Evolutionary conservation across 768 basidiomycete species (phyloP).

Genomic region (Cantharellus cinnabarinus): DNA sequence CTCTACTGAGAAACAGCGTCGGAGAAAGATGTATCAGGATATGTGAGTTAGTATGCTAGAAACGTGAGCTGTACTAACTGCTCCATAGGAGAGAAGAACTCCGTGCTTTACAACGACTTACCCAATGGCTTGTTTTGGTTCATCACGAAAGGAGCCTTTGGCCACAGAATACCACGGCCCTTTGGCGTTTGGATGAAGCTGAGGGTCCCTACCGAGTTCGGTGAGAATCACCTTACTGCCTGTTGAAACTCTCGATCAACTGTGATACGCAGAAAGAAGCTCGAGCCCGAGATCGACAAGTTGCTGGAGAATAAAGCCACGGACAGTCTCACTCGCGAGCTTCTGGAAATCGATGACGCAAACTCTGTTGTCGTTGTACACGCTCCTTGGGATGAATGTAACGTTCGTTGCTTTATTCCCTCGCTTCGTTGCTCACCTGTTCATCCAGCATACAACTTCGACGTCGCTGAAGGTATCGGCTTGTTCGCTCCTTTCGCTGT

Average conservation of each 20-base stretch:
- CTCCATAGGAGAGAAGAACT: conserved; percentile 48
- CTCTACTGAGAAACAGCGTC: conserved; percentile 45
- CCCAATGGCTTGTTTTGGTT: conserved; percentile 33
- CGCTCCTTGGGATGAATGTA: not conserved
- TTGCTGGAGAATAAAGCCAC: not conserved
- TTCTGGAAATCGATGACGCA: not conserved
- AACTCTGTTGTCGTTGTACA: not conserved
- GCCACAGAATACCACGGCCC: conserved; percentile 30
- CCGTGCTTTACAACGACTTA: conserved; percentile 30
- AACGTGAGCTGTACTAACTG: not conserved
- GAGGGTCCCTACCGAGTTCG: conserved; percentile 77
- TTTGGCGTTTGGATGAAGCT: conserved; percentile 78
- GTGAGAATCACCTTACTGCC: conserved; percentile 19
- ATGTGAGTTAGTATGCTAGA: conserved; percentile 25
- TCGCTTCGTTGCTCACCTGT: not conserved
- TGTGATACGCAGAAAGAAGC: conserved; percentile 36
- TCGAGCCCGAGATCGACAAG: conserved; percentile 40
- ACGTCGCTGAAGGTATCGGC: conserved; percentile 25
- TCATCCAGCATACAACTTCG: conserved; percentile 33
- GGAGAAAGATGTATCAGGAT: conserved; percentile 54
- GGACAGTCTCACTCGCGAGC: not conserved
- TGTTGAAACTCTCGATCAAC: conserved; percentile 3
- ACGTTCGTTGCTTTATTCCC: not conserved
- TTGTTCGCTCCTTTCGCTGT: not conserved
- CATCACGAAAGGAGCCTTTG: conserved; percentile 69